phyloP scores from a whole-genome alignment of 345 rosid genomes.

The Durio zibethinus region DNA sequence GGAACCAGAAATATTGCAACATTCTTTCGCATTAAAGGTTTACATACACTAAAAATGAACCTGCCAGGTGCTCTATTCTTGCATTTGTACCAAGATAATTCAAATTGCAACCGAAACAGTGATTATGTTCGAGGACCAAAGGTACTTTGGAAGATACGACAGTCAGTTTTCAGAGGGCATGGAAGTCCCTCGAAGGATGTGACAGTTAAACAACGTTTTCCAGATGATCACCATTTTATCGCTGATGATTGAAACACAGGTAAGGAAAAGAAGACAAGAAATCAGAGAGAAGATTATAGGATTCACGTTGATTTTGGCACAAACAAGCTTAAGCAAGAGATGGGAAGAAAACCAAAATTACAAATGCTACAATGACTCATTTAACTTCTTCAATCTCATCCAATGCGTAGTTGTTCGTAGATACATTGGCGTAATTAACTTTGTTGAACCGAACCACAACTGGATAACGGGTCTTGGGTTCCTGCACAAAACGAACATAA shows the following conservation, averaged over 20 bases:
- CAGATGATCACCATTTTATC: neutral
- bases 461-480: constrained; percentile 76
- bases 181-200: neutral
- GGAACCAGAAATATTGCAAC: neutral
- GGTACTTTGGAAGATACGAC: neutral
- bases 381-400: constrained; percentile 78
- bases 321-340: constrained; percentile 28
- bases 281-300: constrained; percentile 16
- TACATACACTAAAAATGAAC: neutral
- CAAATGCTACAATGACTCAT: constrained; percentile 29
- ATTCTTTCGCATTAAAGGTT: neutral
- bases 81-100: neutral
- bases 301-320: constrained; percentile 28
- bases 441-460: constrained; percentile 91
- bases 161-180: neutral
- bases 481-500: constrained; percentile 38
- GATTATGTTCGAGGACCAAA: neutral
- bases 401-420: constrained; percentile 92
- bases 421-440: constrained; percentile 87
- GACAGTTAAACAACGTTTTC: neutral
- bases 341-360: constrained; percentile 7
- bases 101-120: neutral
- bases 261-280: neutral
- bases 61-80: neutral
- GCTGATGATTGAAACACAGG: neutral